Evolutionary conservation across 2,329 filamentous ascomycete genomes (phyloP).

Genomic region (Dactylellina parvicollis): DNA sequence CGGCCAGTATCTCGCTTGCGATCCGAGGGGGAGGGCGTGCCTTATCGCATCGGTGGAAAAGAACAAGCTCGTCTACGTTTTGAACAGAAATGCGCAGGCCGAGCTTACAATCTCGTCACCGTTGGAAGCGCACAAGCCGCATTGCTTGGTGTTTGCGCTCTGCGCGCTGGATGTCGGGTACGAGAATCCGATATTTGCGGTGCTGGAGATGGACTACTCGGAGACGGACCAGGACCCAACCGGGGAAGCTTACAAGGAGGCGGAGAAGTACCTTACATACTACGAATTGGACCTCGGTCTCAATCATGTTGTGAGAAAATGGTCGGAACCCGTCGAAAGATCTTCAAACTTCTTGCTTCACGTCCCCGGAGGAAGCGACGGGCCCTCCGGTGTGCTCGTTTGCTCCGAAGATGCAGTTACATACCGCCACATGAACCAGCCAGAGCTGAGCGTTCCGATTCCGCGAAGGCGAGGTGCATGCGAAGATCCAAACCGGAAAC

Average conservation of each 20-base stretch:
- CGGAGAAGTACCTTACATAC: slow-evolving; percentile 92
- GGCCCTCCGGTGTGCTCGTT: slow-evolving; percentile 92
- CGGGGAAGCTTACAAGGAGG: slow-evolving; percentile 79
- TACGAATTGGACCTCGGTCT: slow-evolving; percentile 96
- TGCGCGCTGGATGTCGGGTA: slow-evolving; percentile 94
- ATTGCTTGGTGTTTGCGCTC: slow-evolving; percentile 87
- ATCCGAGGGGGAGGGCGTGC: slow-evolving; percentile 94
- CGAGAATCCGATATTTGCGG: slow-evolving; percentile 95
- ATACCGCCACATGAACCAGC: slow-evolving; percentile 95
- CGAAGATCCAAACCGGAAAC: slow-evolving; percentile 90
- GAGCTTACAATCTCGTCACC: slow-evolving; percentile 97
- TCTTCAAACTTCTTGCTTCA: slow-evolving; percentile 91
- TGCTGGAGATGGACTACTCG: slow-evolving; percentile 90
- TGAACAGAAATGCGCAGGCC: slow-evolving; percentile 93
- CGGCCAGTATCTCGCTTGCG: slow-evolving; percentile 93
- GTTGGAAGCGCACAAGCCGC: slow-evolving; percentile 92
- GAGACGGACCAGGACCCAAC: slow-evolving; percentile 91
- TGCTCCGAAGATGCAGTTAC: slow-evolving; percentile 95
- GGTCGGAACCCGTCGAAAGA: slow-evolving; percentile 92
- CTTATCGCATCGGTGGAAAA: slow-evolving; percentile 95
- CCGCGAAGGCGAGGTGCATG: slow-evolving; percentile 85
- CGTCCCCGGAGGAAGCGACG: slow-evolving; percentile 91
- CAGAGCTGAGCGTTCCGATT: slow-evolving; percentile 86
- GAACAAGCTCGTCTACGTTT: slow-evolving; percentile 98
- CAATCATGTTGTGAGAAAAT: slow-evolving; percentile 96